Conservation (phyloP, 75 land plant species). For the Isoetes taiwanensis region DNA sequence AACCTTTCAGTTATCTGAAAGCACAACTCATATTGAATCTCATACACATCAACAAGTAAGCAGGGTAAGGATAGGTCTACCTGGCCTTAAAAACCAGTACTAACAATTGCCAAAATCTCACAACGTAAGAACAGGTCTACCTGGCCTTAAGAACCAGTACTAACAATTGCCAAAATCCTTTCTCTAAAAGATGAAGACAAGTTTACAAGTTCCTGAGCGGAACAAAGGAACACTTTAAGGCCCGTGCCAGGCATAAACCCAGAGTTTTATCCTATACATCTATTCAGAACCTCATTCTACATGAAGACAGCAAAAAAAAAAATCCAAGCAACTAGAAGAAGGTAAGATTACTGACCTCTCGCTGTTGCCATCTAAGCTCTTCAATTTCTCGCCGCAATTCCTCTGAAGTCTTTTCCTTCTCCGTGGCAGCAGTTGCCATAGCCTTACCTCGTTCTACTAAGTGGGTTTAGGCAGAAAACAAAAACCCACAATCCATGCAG, state of each 20-base stretch:
- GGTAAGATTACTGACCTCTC: slow-evolving; percentile 47
- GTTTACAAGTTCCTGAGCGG: background rate
- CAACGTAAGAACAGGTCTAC: background rate
- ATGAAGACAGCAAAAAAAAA: background rate
- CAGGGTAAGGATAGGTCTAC: background rate
- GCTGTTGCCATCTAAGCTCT: slow-evolving; percentile 76
- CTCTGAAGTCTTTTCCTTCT: slow-evolving; percentile 75
- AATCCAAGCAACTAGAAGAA: background rate
- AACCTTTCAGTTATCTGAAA: slow-evolving; percentile 74
- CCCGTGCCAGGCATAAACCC: background rate
- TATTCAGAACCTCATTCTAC: background rate
- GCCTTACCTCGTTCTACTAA: too few species aligned
- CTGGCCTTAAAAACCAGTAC: background rate
- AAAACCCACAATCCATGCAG: too few species aligned
- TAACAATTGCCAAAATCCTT: too few species aligned
- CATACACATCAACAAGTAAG: background rate
- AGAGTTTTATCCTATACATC: background rate
- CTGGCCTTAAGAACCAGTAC: background rate
- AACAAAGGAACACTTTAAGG: background rate
- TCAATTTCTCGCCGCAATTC: slow-evolving; percentile 89
- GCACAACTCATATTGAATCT: background rate
- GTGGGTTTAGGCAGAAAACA: too few species aligned
- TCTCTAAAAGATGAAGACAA: background rate
- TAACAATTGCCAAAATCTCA: background rate
- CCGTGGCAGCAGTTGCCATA: slow-evolving; percentile 36